Conservation (phyloP, 2,329 filamentous ascomycete genomes). For the Fusarium mundagurra region DNA sequence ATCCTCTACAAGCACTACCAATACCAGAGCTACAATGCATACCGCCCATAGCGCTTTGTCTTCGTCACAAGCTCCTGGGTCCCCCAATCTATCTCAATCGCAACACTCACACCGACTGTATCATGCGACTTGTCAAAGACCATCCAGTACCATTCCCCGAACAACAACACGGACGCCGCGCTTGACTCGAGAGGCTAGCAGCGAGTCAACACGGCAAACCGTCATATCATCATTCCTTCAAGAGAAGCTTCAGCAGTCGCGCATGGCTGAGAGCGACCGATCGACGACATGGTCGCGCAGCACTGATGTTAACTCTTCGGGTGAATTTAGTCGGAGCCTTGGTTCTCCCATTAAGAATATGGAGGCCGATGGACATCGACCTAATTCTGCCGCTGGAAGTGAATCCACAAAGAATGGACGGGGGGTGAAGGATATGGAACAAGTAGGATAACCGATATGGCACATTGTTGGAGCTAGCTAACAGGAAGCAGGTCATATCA, state of each 20-base stretch:
- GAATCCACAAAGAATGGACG: constrained; percentile 63
- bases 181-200: constrained; percentile 54
- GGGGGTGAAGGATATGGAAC: constrained; percentile 75
- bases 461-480: background rate
- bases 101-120: constrained; percentile 54
- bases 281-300: constrained; percentile 47
- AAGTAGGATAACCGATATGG: constrained; percentile 55
- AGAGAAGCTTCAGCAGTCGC: constrained; percentile 63
- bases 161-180: constrained; percentile 53
- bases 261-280: constrained; percentile 60
- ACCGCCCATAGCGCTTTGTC: constrained; percentile 56
- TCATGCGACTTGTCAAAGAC: constrained; percentile 51
- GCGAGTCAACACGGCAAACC: constrained; percentile 53
- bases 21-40: constrained; percentile 53
- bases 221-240: constrained; percentile 63
- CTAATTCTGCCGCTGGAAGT: constrained; percentile 53
- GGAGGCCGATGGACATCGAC: constrained; percentile 51
- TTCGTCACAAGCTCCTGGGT: constrained; percentile 51
- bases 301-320: constrained; percentile 51
- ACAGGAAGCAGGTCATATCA: constrained; percentile 65
- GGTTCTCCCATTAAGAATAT: constrained; percentile 53
- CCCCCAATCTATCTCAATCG: constrained; percentile 48
- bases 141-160: constrained; percentile 46
- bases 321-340: constrained; percentile 50
- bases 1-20: constrained; percentile 56